Evolutionary conservation across 306 rosid species (phyloP), one percentile per base, ranked within the genome.

Genomic region (Vicia villosa): DNA sequence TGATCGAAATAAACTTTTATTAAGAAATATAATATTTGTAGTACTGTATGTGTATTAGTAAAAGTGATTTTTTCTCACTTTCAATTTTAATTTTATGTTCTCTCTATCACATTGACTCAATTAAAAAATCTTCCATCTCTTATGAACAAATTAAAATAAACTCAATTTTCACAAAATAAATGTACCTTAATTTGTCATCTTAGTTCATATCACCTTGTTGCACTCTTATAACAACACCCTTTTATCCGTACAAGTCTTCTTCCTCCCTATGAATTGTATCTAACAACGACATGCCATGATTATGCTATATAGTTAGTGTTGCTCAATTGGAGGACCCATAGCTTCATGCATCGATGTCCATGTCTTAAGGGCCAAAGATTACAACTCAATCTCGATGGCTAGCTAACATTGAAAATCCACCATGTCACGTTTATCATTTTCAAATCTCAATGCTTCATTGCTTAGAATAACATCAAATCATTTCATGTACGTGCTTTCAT

Each of bases 211-310:
- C 34, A 30, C 34, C 10, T 37, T 37, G 12, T 37, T 37, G 42
- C 1, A 38, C 43, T 38, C 14, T 38, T 38, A 8, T 38, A 38
- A 38, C 43, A 9, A 38, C 10, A 38, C 13, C 43, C 19, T 43
- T 62, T 73, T 63, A 51, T 34, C 65, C 38, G 34, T 73, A 28
- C 24, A 54, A 11, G 65, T 46, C 28, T 32, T 32, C 47, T 74
- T 74, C 47, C 50, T 49, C 42, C 12, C 63, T 64, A 52, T 55
- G 79, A 72, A 74, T 64, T 55, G 66, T 56, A 74, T 74, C 60
- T 30, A 60, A 1, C 73, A 55, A 74, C 10, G 45, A 19, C 24
- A 30, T 2, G 6, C 38, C 77, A 73, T 61, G 41, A n/a, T 32
- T 34, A 36, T 52, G 76, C 21, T 61, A 37, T 34, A 34, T 7